A percentile compares a stretch with the other conserved stretches of the same genome.
Conservation (phyloP, 805 yeast genomes). For the Wickerhamiella domercqiae region DNA sequence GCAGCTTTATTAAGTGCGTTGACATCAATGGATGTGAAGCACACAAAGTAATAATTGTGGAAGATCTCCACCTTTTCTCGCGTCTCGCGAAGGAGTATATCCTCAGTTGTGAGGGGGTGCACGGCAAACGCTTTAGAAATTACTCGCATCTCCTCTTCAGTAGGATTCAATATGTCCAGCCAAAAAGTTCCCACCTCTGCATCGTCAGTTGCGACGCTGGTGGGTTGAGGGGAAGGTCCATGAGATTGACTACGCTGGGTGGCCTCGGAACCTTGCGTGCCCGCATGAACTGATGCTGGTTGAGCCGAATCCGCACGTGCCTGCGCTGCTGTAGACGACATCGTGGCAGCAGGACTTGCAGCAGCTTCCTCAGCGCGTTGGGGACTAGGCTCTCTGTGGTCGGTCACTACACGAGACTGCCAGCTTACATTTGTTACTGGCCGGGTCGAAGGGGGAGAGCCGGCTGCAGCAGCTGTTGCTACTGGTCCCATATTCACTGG, state of each 20-base stretch:
- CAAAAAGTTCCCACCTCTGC: conserved; percentile 55
- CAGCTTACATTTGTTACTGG: too few relatives aligned
- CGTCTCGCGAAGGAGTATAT: conserved; percentile 81
- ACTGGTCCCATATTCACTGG: too few relatives aligned
- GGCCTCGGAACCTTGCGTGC: conserved; percentile 7
- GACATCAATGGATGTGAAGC: conserved; percentile 74
- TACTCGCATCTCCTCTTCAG: conserved; percentile 93
- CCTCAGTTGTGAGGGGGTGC: conserved; percentile 94
- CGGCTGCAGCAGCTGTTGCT: background rate
- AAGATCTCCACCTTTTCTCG: conserved; percentile 91
- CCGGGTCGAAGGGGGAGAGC: background rate
- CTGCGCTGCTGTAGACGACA: background rate
- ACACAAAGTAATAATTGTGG: conserved; percentile 77
- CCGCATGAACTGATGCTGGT: conserved; percentile 5
- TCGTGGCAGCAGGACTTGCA: background rate
- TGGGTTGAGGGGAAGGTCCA: background rate
- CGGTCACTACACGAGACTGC: too few relatives aligned
- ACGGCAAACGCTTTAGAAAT: conserved; percentile 81
- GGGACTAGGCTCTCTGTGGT: too few relatives aligned
- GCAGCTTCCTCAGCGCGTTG: background rate
- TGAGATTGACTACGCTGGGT: background rate
- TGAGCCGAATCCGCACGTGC: background rate
- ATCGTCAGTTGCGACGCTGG: background rate
- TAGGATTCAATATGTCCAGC: conserved; percentile 85
- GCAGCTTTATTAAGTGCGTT: conserved; percentile 19